Evolutionary conservation across 75 land plant genomes (phyloP).

Genomic region (Sequoiadendron giganteum): DNA sequence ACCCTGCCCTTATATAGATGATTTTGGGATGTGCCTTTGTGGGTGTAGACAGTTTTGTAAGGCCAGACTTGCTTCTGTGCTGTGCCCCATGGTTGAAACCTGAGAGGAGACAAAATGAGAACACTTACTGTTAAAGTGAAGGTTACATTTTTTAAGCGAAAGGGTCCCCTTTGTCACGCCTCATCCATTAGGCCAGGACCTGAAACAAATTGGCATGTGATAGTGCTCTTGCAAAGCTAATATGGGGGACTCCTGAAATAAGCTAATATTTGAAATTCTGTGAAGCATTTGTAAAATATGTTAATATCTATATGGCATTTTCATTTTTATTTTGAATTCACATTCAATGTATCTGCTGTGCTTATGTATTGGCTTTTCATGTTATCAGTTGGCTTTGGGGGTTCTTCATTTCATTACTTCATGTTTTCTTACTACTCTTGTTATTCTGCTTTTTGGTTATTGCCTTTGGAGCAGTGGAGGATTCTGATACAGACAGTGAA

Average conservation of each 20-base stretch:
- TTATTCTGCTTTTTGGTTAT: not conserved
- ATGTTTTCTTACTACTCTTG: not conserved
- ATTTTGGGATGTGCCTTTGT: too few species aligned
- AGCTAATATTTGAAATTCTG: not conserved
- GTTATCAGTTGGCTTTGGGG: not conserved
- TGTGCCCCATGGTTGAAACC: not conserved
- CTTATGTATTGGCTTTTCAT: not conserved
- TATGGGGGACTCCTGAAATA: not conserved
- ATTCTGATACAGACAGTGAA: constrained; percentile 76
- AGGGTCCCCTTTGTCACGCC: not conserved
- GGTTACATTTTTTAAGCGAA: not conserved
- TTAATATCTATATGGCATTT: not conserved
- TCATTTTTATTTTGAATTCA: not conserved
- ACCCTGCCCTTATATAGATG: not conserved
- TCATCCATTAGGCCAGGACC: not conserved
- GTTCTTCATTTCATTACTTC: not conserved
- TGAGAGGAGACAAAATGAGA: not conserved
- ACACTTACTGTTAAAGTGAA: not conserved
- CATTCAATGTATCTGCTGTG: not conserved
- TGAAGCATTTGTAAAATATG: not conserved
- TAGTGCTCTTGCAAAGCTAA: not conserved
- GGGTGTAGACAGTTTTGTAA: not conserved
- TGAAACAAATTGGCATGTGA: not conserved
- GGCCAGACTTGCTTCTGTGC: not conserved
- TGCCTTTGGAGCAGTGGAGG: constrained; percentile 43